A percentile compares a stretch with the other conserved stretches of the same genome.
These are phyloP conservation scores for Coemansia sp. DNA, from an alignment of 192 early-diverging fungal genomes.

Conservation along the genomic window DNA sequence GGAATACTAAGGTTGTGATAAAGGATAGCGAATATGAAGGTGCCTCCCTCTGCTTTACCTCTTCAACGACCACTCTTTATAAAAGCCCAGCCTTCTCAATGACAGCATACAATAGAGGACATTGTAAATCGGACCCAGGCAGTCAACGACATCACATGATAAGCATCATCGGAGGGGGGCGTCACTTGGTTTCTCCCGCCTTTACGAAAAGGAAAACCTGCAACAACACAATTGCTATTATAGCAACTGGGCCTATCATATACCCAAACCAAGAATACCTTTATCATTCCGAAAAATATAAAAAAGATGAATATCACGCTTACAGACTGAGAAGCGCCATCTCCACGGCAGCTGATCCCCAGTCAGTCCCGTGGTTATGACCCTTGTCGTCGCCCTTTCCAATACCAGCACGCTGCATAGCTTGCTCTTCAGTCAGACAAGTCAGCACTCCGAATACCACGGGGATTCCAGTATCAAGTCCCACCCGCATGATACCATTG, in stretches of 20 bases:
- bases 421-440: slow-evolving; percentile 93
- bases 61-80: too few relatives aligned
- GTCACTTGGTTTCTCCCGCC: too few relatives aligned
- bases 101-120: neutral
- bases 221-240: neutral
- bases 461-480: slow-evolving; percentile 82
- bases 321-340: slow-evolving; percentile 76
- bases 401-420: slow-evolving; percentile 77
- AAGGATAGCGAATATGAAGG: too few relatives aligned
- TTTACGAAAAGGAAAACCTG: too few relatives aligned
- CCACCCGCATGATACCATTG: slow-evolving; percentile 96
- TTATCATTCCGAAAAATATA: neutral
- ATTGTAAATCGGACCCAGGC: neutral
- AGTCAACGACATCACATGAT: neutral
- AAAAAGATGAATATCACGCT: neutral
- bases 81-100: too few relatives aligned
- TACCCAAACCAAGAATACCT: neutral
- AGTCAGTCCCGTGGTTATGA: slow-evolving; percentile 97
- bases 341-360: slow-evolving; percentile 95
- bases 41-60: too few relatives aligned
- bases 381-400: slow-evolving; percentile 58
- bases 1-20: neutral
- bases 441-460: slow-evolving; percentile 97
- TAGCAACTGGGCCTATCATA: neutral
- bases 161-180: neutral